These are phyloP conservation scores for Vairimorpha ceranae DNA, from an alignment of 371 early-diverging fungal species.

Conservation along the genomic window DNA sequence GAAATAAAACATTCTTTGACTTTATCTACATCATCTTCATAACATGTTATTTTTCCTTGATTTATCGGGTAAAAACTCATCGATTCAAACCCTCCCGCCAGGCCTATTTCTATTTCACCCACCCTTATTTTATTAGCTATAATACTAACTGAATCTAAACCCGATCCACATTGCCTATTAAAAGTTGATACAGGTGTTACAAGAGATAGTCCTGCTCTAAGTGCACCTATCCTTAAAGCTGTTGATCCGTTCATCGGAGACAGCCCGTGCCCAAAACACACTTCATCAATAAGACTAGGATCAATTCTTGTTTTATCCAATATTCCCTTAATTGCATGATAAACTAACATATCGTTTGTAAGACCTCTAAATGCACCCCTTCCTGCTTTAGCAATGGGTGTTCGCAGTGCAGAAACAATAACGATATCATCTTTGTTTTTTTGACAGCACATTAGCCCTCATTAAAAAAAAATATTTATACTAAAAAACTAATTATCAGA, in stretches of 20 bases:
- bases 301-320: conserved; percentile 64
- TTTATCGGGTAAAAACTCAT: conserved; percentile 76
- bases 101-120: conserved; percentile 83
- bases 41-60: neutral
- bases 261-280: conserved; percentile 76
- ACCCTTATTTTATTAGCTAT: conserved; percentile 79
- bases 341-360: conserved; percentile 17
- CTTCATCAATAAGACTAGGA: conserved; percentile 70
- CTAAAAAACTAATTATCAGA: no score
- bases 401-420: conserved; percentile 21
- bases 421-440: conserved; percentile 18
- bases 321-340: conserved; percentile 6
- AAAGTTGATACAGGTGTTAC: conserved; percentile 72
- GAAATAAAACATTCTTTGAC: conserved; percentile 63
- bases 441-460: neutral
- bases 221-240: conserved; percentile 84
- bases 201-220: conserved; percentile 66
- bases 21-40: neutral
- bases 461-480: no score
- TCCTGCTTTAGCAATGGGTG: conserved; percentile 25
- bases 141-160: conserved; percentile 81
- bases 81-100: conserved; percentile 91
- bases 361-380: conserved; percentile 18
- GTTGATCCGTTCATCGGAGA: conserved; percentile 79
- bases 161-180: conserved; percentile 90